These are phyloP conservation scores for Raphanus sativus DNA, from an alignment of 345 rosid genomes.

Conservation along the genomic window DNA sequence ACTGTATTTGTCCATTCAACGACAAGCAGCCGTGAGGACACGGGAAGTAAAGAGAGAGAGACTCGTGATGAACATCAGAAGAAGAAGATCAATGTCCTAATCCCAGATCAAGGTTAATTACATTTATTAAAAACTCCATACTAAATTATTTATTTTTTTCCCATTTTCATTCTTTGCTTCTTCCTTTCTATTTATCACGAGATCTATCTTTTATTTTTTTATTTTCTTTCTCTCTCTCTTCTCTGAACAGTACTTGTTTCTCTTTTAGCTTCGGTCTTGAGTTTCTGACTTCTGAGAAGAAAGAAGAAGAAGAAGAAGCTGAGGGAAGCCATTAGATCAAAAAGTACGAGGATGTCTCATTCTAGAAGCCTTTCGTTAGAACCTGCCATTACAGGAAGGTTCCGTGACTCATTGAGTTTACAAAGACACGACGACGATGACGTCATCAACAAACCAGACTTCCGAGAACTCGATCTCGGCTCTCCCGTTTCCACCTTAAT, in stretches of 20 bases:
- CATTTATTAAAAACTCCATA: background rate
- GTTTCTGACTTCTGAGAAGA: constrained; percentile 19
- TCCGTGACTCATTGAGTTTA: constrained; percentile 47
- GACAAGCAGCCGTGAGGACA: constrained; percentile 41
- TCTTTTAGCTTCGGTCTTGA: constrained; percentile 22
- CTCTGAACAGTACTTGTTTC: constrained; percentile 30
- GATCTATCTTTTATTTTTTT: constrained; percentile 50
- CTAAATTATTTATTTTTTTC: background rate
- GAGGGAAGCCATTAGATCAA: background rate
- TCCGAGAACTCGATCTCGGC: constrained; percentile 84
- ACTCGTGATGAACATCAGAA: constrained; percentile 30
- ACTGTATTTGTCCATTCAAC: constrained; percentile 24
- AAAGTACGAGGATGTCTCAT: constrained; percentile 45
- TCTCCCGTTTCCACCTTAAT: constrained; percentile 87
- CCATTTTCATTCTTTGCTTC: constrained; percentile 56
- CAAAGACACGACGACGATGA: constrained; percentile 21
- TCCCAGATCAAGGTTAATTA: constrained; percentile 17
- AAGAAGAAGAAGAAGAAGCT: background rate
- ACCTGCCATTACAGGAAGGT: constrained; percentile 41
- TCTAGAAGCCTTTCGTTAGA: constrained; percentile 44
- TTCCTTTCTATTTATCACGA: constrained; percentile 70
- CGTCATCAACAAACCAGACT: constrained; percentile 80
- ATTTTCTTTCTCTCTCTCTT: constrained; percentile 16
- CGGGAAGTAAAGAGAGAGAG: constrained; percentile 38
- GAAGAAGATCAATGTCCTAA: constrained; percentile 36